These are phyloP conservation scores for Rubia occidens DNA, from an alignment of 305 asterid species.

Conservation along the genomic window DNA sequence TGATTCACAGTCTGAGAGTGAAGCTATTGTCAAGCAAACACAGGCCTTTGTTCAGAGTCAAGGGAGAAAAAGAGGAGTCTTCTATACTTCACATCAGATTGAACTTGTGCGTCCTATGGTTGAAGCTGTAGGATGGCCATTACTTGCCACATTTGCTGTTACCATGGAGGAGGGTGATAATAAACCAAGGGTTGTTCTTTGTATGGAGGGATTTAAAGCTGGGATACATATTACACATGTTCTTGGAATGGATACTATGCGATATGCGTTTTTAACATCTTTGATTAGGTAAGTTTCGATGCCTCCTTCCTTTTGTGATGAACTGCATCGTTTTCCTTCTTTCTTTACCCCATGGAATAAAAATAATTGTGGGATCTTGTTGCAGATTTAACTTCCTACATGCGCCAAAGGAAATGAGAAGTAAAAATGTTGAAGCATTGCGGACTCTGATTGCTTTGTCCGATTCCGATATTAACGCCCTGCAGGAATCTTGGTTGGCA, in stretches of 20 bases:
- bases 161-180: conserved; percentile 99
- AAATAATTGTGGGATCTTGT: not conserved
- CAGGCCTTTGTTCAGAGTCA: conserved; percentile 75
- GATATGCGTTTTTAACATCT: conserved; percentile 92
- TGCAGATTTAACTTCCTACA: conserved; percentile 92
- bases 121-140: conserved; percentile 98
- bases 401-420: conserved; percentile 96
- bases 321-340: not conserved
- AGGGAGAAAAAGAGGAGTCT: conserved; percentile 82
- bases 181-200: conserved; percentile 75
- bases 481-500: conserved; percentile 98
- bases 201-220: conserved; percentile 97
- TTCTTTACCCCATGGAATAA: not conserved
- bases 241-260: conserved; percentile 98
- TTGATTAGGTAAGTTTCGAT: conserved; percentile 64
- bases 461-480: conserved; percentile 82
- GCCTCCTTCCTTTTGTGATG: not conserved
- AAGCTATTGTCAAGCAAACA: conserved; percentile 77
- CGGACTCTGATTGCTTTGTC: conserved; percentile 79
- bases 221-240: conserved; percentile 93
- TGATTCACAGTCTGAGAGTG: conserved; percentile 79
- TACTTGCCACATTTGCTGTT: conserved; percentile 97
- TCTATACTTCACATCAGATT: conserved; percentile 81
- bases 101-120: conserved; percentile 96
- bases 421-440: conserved; percentile 93